Evolutionary conservation across 768 basidiomycete species (phyloP), one percentile per base, ranked within the genome.

Genomic region (Bullera alba): DNA sequence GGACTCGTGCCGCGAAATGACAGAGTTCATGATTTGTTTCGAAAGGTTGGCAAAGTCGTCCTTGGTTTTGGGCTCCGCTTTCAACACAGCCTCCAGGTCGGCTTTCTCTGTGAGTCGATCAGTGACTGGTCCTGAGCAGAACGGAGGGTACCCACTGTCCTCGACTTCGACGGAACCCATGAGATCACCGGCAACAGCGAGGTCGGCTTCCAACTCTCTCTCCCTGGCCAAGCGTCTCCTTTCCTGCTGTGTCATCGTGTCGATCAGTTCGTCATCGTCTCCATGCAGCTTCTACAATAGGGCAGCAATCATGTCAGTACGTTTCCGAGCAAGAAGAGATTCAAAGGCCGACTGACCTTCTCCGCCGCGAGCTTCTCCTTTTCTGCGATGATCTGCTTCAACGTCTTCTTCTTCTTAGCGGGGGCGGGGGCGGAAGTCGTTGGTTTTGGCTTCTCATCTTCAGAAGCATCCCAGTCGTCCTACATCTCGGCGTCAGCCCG

Each of bases 401-500:
- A 73, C 1, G 85, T 87, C 46, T 87, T 89, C 75, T 91, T 95
- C 76, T 95, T 93, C 77, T 87, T 88, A 1, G 84, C 81, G 3
- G 87, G 83, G 16, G 83, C 82, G 39, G 77, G 79, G 0, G 80
- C 53, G 14, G 57, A 50, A 14, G 69, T 54, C 4, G 62, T 58
- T 2, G 75, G 70, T 14, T 14, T 46, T 4, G 77, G 73, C 53
- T 75, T 76, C 63, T 76, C 76, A 46, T 82, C 80, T 47, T 87
- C 87, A 0, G 85, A 85, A 28, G 77, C 86, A 61, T 97, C 92
- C 93, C 93, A 97, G 73, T 95, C 92, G 73, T 87, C 90, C 89
- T 93, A 62, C 27, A 17, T 22, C 6, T 44, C 34, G 19, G 29
- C 12, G 53, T 56, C 57, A 34, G 42, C 42, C 37, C 42, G 28